These are phyloP conservation scores for Aspergillus texensis DNA, from an alignment of 2,329 filamentous ascomycete genomes.

Conservation along the genomic window DNA sequence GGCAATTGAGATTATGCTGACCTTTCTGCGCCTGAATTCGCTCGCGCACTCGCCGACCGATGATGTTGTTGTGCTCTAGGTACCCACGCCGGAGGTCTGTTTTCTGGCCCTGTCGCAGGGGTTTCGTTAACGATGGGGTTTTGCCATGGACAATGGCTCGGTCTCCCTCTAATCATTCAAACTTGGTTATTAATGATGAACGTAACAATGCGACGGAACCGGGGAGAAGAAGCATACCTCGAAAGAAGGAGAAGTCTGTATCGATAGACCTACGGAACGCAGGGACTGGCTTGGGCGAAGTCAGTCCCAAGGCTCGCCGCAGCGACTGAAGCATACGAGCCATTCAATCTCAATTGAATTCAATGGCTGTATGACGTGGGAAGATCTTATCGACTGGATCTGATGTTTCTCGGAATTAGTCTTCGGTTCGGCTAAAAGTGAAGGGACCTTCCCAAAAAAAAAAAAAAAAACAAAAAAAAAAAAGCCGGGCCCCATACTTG, in stretches of 20 bases:
- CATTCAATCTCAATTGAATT: constrained; percentile 26
- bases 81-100: constrained; percentile 39
- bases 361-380: background rate
- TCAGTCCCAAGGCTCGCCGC: constrained; percentile 33
- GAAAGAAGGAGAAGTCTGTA: constrained; percentile 42
- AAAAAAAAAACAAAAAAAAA: constrained; percentile 5
- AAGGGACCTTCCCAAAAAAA: background rate
- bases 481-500: background rate
- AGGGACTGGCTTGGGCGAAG: constrained; percentile 19
- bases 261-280: constrained; percentile 34
- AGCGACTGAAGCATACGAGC: constrained; percentile 38
- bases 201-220: constrained; percentile 18
- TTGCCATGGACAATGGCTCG: constrained; percentile 44
- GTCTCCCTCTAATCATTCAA: constrained; percentile 43
- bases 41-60: constrained; percentile 65
- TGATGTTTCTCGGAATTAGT: background rate
- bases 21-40: constrained; percentile 59
- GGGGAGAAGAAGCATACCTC: constrained; percentile 43
- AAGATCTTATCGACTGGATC: background rate
- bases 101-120: constrained; percentile 41
- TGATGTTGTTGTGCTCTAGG: constrained; percentile 58
- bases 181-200: constrained; percentile 1
- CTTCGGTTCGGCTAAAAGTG: constrained; percentile 8
- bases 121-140: constrained; percentile 44
- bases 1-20: constrained; percentile 15